These are phyloP conservation scores for Pseudogymnoascus sp. DNA, from an alignment of 2,329 filamentous ascomycete genomes.

Conservation along the genomic window DNA sequence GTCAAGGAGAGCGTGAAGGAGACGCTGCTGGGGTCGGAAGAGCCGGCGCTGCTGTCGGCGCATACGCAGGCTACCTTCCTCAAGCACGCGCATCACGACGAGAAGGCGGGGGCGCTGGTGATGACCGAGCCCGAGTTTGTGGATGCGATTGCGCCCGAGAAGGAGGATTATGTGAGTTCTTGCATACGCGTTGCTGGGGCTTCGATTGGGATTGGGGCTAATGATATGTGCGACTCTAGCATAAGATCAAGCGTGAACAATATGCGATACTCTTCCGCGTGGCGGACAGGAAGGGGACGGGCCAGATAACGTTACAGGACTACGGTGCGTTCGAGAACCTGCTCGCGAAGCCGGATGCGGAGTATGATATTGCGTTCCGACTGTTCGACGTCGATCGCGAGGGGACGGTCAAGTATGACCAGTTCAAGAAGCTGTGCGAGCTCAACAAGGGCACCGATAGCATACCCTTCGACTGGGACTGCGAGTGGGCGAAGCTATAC, in stretches of 20 bases:
- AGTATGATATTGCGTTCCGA: slow-evolving; percentile 97
- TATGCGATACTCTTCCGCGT: slow-evolving; percentile 90
- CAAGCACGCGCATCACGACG: slow-evolving; percentile 66
- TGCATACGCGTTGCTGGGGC: slow-evolving; percentile 4
- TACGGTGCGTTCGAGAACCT: slow-evolving; percentile 94
- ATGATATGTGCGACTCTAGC: slow-evolving; percentile 42
- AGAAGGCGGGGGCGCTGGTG: slow-evolving; percentile 65
- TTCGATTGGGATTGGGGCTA: not conserved
- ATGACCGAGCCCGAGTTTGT: slow-evolving; percentile 86
- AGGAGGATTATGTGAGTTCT: slow-evolving; percentile 80
- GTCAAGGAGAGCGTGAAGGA: slow-evolving; percentile 64
- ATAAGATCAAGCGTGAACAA: slow-evolving; percentile 95
- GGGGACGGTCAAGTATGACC: slow-evolving; percentile 80
- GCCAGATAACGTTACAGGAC: slow-evolving; percentile 70
- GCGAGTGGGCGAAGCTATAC: slow-evolving; percentile 92
- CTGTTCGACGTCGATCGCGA: slow-evolving; percentile 83
- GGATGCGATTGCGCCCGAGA: slow-evolving; percentile 74
- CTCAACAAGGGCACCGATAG: slow-evolving; percentile 76
- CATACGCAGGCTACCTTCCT: slow-evolving; percentile 71
- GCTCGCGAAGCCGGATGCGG: slow-evolving; percentile 86
- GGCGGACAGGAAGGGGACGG: slow-evolving; percentile 68
- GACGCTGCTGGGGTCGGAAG: slow-evolving; percentile 58
- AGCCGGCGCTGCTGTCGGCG: slow-evolving; percentile 56
- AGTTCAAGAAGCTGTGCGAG: slow-evolving; percentile 78
- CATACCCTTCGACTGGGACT: slow-evolving; percentile 95